Evolutionary conservation across 2,329 filamentous ascomycete genomes (phyloP).

Genomic region (Penicillium corylophilum): DNA sequence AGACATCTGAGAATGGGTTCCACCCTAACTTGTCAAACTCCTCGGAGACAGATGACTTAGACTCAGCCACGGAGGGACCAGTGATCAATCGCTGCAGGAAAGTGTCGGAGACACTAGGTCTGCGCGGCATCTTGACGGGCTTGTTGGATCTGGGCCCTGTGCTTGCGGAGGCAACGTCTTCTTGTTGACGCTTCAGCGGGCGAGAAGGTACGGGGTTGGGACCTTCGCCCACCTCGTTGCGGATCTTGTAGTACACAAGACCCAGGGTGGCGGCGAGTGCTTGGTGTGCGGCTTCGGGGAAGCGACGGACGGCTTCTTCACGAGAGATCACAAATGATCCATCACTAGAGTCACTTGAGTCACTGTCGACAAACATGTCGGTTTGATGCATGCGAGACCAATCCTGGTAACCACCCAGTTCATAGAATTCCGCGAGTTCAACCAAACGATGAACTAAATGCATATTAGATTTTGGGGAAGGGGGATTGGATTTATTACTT

Average conservation of each 20-base stretch:
- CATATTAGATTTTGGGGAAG: conserved; percentile 12
- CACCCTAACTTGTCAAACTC: conserved; percentile 17
- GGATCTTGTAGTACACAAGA: conserved; percentile 44
- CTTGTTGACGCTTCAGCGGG: conserved; percentile 38
- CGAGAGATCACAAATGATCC: conserved; percentile 35
- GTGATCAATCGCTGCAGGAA: conserved; percentile 32
- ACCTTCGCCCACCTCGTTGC: conserved; percentile 40
- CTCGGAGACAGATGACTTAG: conserved; percentile 14
- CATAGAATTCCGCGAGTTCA: conserved; percentile 42
- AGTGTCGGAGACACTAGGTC: conserved; percentile 32
- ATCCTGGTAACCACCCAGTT: conserved; percentile 40
- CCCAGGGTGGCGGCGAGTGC: conserved; percentile 41
- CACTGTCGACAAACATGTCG: conserved; percentile 34
- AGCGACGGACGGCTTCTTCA: conserved; percentile 36
- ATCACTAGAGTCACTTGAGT: conserved; percentile 42
- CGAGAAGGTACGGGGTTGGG: conserved; percentile 26
- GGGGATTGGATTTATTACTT: conserved; percentile 4
- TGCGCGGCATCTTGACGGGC: conserved; percentile 36
- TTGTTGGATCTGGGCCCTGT: conserved; percentile 38
- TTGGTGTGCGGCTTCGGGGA: conserved; percentile 42
- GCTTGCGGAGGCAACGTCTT: conserved; percentile 33
- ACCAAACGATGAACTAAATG: conserved; percentile 37
- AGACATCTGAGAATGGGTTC: conserved; percentile 37
- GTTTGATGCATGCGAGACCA: conserved; percentile 39
- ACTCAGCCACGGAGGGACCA: conserved; percentile 34